A percentile compares a stretch with the other conserved stretches of the same genome.
Conservation (phyloP, 2,329 filamentous ascomycete species). For the Neofusicoccum kwambonambiense region DNA sequence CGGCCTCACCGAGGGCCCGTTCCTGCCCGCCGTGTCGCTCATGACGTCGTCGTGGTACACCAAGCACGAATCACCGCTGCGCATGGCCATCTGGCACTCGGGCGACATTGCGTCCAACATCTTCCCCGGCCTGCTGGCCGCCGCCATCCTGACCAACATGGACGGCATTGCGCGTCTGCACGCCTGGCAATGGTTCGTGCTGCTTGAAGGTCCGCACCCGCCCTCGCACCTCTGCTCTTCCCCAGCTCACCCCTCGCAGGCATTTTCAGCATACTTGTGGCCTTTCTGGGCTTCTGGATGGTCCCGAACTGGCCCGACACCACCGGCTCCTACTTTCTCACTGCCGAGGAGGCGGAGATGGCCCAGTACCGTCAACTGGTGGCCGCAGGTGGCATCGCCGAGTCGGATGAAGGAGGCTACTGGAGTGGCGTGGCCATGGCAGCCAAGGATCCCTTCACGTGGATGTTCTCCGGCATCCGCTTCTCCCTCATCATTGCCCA, state of each 20-base stretch:
- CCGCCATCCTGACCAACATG: conserved; percentile 48
- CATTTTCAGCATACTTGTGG: conserved; percentile 34
- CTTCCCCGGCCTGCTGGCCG: conserved; percentile 55
- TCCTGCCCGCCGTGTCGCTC: conserved; percentile 39
- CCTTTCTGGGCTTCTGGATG: conserved; percentile 33
- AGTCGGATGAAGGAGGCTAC: conserved; percentile 35
- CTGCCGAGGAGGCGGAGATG: neutral
- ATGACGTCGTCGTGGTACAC: conserved; percentile 52
- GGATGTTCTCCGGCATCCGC: conserved; percentile 43
- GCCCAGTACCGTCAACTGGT: conserved; percentile 39
- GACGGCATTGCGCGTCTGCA: conserved; percentile 27
- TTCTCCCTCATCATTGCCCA: conserved; percentile 36
- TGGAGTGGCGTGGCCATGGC: conserved; percentile 39
- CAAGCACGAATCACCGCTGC: conserved; percentile 50
- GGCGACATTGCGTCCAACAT: conserved; percentile 51
- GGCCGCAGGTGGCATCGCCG: conserved; percentile 21
- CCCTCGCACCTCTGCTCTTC: too few relatives aligned
- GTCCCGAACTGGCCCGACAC: conserved; percentile 56
- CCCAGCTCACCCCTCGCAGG: neutral
- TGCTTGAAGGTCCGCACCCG: conserved; percentile 30
- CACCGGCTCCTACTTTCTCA: conserved; percentile 42
- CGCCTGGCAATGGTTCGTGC: conserved; percentile 37
- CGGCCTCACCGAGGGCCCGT: conserved; percentile 40
- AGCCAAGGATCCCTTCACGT: conserved; percentile 41
- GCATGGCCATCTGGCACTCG: conserved; percentile 53